Evolutionary conservation across 345 rosid genomes (phyloP).

Genomic region (Cardiospermum halicacabum): DNA sequence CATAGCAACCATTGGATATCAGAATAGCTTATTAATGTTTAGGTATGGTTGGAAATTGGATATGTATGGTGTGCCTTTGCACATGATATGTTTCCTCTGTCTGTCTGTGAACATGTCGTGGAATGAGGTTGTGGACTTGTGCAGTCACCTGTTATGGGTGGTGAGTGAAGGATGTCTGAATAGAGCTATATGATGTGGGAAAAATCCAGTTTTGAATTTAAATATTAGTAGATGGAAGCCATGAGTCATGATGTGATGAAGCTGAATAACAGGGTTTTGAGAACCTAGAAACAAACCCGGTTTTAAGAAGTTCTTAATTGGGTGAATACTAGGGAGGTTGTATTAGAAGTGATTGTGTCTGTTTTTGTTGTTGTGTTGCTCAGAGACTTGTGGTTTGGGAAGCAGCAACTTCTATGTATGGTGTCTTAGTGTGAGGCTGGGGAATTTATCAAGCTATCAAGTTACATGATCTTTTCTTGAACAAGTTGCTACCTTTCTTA

Average conservation of each 20-base stretch:
- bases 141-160: neutral
- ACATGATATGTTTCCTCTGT: too few relatives aligned
- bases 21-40: neutral
- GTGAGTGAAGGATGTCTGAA: neutral
- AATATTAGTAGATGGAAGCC: neutral
- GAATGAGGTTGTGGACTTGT: neutral
- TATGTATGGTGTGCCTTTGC: too few relatives aligned
- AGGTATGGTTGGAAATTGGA: too few relatives aligned
- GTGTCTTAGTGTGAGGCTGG: neutral
- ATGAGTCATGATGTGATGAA: too few relatives aligned
- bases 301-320: neutral
- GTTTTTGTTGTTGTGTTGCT: neutral
- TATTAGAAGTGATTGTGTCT: neutral
- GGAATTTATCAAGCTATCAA: neutral
- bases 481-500: neutral
- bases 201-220: neutral
- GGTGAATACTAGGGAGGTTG: neutral
- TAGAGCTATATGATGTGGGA: neutral
- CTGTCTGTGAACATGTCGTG: too few relatives aligned
- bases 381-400: neutral
- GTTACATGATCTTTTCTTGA: neutral
- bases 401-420: neutral
- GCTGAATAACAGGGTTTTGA: neutral
- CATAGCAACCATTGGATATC: too few relatives aligned
- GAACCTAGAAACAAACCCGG: neutral